Base-by-base conservation (phyloP, 805 yeast species). In the Candida coquimbonensis region DNA sequence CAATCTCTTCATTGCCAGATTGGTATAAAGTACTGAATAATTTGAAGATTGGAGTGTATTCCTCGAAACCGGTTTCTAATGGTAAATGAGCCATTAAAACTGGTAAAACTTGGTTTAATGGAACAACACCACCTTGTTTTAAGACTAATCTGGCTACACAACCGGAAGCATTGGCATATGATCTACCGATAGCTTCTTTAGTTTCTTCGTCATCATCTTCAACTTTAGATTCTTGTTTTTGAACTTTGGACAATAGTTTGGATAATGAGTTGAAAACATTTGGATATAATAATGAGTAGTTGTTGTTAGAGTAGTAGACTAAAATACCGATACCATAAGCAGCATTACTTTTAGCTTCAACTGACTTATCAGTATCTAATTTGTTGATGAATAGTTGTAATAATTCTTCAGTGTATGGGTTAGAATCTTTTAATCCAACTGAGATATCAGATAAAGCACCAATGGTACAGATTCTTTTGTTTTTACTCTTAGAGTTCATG, bases 311-410 rank as follows among this genome's bases (percentile, higher is more conserved):
- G 47, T 75, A 57, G 56, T 73, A 70, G 40, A 75, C 64, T 49
- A 89, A 67, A 49, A 89, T 66, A 57, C 99, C 99, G 54, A 87
- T 80, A 72, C 98, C 99, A 64, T 88, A 93, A 16, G 97, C 96
- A 43, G 97, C 91, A 56, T 89, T 87, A 57, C 96, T 90, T 68
- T 91, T 84, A 48, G 88, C 97, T 61, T 88, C 96, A 51, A 86
- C 72, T 14, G 93, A 83, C 59, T 79, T 79, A 62, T 85, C 89
- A 60, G 80, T 80, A 46, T 83, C 75, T 50, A 91, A 73, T 53
- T 83, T 81, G 49, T 78, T 74, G 42, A 77, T 70, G 62, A 93
- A 83, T 36, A 83, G 70, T 61, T 81, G 79, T 58, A 88, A 68
- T 60, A 93, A 70, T 53, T 84, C 87, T 52, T 79, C 77, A 35